Evolutionary conservation across 148 eudicot species (phyloP).

Genomic region (Dianthus caryophyllus): DNA sequence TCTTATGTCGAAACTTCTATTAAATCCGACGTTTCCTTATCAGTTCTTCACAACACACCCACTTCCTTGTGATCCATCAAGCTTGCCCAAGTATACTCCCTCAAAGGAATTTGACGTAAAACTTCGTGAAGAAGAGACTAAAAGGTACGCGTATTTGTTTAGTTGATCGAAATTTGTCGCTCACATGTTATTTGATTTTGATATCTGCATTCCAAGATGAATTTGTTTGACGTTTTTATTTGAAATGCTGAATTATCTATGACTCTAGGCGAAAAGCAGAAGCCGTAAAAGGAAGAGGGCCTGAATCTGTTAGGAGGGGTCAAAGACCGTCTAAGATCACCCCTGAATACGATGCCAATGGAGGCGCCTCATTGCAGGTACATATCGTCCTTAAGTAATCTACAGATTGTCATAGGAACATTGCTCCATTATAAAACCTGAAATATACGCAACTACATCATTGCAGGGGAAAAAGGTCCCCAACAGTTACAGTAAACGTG

Average conservation of each 20-base stretch:
- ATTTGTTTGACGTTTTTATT: no score
- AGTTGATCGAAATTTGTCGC: neutral
- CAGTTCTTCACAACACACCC: slow-evolving; percentile 80
- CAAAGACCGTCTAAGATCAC: slow-evolving; percentile 40
- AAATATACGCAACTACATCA: neutral
- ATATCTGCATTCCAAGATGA: no score
- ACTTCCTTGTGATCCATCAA: slow-evolving; percentile 76
- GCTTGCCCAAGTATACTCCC: slow-evolving; percentile 72
- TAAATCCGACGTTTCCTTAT: slow-evolving; percentile 1
- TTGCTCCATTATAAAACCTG: neutral
- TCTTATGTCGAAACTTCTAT: neutral
- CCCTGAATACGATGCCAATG: slow-evolving; percentile 35
- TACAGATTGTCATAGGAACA: neutral
- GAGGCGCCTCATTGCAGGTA: slow-evolving; percentile 34
- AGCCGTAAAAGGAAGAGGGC: slow-evolving; percentile 53
- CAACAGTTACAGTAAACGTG: slow-evolving; percentile 8
- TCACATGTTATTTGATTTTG: neutral
- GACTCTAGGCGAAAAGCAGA: slow-evolving; percentile 52
- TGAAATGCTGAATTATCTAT: neutral
- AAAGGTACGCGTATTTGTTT: slow-evolving; percentile 41
- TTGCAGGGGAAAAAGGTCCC: slow-evolving; percentile 25
- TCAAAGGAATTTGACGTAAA: slow-evolving; percentile 74
- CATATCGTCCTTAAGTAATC: neutral
- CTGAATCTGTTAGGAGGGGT: slow-evolving; percentile 45
- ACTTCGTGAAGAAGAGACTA: slow-evolving; percentile 68